Evolutionary conservation across 768 basidiomycete genomes (phyloP).

Genomic region (Lactarius deliciosus): DNA sequence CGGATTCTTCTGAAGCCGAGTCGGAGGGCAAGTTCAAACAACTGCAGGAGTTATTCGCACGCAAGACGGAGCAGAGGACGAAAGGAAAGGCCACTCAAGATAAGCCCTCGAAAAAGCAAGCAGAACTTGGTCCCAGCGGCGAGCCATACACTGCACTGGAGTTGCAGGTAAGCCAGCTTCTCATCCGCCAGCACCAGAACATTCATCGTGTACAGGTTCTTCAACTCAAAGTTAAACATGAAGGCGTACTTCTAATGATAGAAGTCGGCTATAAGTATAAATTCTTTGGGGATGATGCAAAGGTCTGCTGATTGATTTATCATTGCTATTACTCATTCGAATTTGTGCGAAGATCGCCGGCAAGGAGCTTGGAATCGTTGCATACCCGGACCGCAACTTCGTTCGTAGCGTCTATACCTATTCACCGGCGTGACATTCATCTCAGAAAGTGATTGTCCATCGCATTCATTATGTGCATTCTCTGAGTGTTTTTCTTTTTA

Average conservation of each 20-base stretch:
- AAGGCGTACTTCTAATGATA: slow-evolving; percentile 69
- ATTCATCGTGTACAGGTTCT: slow-evolving; percentile 42
- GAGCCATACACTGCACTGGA: slow-evolving; percentile 76
- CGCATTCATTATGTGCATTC: neutral
- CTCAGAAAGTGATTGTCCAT: slow-evolving; percentile 64
- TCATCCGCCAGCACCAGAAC: neutral
- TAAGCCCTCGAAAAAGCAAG: slow-evolving; percentile 38
- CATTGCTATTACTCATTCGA: neutral
- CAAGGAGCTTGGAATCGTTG: slow-evolving; percentile 75
- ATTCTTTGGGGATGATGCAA: slow-evolving; percentile 84
- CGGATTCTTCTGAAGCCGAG: slow-evolving; percentile 40
- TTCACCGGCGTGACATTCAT: slow-evolving; percentile 64
- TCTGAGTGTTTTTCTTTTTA: slow-evolving; percentile 22
- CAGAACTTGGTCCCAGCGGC: slow-evolving; percentile 65
- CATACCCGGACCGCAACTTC: slow-evolving; percentile 71
- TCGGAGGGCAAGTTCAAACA: slow-evolving; percentile 49
- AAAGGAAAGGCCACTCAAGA: slow-evolving; percentile 33
- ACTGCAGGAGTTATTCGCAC: slow-evolving; percentile 47
- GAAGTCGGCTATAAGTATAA: slow-evolving; percentile 84
- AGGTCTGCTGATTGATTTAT: slow-evolving; percentile 40
- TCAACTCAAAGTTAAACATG: slow-evolving; percentile 61
- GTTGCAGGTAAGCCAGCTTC: slow-evolving; percentile 49
- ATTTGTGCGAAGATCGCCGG: slow-evolving; percentile 51
- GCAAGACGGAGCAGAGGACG: slow-evolving; percentile 39
- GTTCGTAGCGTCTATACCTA: slow-evolving; percentile 73